A percentile compares a stretch with the other conserved stretches of the same genome.
Evolutionary conservation across 2,329 filamentous ascomycete species (phyloP).

Genomic region (Colletotrichum sp.): DNA sequence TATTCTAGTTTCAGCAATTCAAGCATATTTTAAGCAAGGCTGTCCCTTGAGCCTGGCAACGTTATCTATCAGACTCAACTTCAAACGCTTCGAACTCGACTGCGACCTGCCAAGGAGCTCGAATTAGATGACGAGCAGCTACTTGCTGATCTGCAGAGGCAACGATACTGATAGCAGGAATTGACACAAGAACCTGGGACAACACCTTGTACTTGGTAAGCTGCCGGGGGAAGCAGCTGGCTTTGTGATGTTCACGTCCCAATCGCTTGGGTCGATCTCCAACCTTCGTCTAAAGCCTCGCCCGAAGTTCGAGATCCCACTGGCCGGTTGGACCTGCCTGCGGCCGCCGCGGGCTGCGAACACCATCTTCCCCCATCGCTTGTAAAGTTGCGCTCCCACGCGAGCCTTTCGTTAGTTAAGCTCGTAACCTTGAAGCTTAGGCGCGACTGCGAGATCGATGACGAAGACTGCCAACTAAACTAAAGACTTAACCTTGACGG

Average conservation of each 20-base stretch:
- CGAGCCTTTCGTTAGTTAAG: neutral
- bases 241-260: neutral
- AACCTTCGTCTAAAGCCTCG: neutral
- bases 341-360: neutral
- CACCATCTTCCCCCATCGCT: neutral
- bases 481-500: neutral
- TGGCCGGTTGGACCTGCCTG: neutral
- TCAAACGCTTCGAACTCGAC: neutral
- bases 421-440: neutral
- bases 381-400: neutral
- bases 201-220: neutral
- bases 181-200: fast-evolving
- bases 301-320: neutral
- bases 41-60: neutral
- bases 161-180: neutral
- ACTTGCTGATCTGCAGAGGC: neutral
- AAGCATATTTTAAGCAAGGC: constrained; percentile 9
- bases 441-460: neutral
- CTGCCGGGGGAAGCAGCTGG: neutral
- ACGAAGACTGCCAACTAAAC: constrained; percentile 5
- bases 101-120: constrained; percentile 8
- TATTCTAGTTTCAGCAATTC: neutral
- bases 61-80: neutral
- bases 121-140: neutral
- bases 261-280: neutral